A percentile compares a stretch with the other conserved stretches of the same genome.
phyloP scores from a whole-genome alignment of 2,329 filamentous ascomycete genomes.

The Fusarium floridanum region DNA sequence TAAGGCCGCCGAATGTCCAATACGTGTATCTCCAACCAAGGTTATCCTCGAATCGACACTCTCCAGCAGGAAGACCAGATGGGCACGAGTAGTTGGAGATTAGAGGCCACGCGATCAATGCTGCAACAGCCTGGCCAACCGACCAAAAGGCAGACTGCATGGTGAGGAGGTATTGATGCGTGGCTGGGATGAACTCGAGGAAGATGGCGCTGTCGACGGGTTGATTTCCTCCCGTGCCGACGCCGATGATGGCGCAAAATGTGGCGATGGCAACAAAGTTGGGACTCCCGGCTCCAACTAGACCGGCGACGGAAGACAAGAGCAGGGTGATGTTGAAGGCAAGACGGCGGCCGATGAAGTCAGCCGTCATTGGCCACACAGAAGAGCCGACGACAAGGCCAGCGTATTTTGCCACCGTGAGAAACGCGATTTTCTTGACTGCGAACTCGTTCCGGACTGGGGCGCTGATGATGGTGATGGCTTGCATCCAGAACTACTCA shows the following conservation, averaged over 20 bases:
- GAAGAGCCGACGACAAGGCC: slow-evolving; percentile 60
- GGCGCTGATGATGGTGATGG: slow-evolving; percentile 51
- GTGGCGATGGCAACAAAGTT: slow-evolving; percentile 69
- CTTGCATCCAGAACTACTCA: slow-evolving; percentile 50
- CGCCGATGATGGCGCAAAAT: slow-evolving; percentile 65
- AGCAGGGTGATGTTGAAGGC: slow-evolving; percentile 62
- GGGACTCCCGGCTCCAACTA: slow-evolving; percentile 68
- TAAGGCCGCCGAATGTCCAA: slow-evolving; percentile 13
- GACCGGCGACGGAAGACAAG: slow-evolving; percentile 65
- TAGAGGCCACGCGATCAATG: slow-evolving; percentile 51
- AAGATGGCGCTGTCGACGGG: slow-evolving; percentile 64
- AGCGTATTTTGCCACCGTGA: slow-evolving; percentile 53
- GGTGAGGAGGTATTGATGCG: slow-evolving; percentile 58
- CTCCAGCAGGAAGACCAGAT: slow-evolving; percentile 16
- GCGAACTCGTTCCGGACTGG: slow-evolving; percentile 53
- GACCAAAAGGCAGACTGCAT: slow-evolving; percentile 61
- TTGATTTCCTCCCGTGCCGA: slow-evolving; percentile 59
- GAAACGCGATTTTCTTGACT: slow-evolving; percentile 50
- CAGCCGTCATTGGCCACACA: slow-evolving; percentile 59
- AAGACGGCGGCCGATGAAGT: slow-evolving; percentile 57
- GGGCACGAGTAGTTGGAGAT: slow-evolving; percentile 53
- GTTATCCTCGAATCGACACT: slow-evolving; percentile 52
- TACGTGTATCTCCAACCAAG: slow-evolving; percentile 57
- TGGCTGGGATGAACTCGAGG: slow-evolving; percentile 60
- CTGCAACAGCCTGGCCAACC: slow-evolving; percentile 60